Evolutionary conservation across 306 rosid genomes (phyloP), one percentile per base, ranked within the genome.

Genomic region (Rosa persica): DNA sequence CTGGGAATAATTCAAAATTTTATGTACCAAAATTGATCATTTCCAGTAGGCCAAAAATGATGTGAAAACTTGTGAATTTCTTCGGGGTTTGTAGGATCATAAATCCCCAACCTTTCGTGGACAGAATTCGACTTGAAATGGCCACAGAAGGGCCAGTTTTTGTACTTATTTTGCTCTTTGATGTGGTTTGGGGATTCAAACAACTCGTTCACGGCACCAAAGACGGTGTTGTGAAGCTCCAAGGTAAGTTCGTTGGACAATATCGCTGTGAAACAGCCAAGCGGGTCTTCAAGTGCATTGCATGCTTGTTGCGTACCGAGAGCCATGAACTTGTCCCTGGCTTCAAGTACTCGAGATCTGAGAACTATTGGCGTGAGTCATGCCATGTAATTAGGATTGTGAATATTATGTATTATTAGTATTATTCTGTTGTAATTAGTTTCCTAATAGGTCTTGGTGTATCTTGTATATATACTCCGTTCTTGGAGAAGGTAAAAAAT

Each of bases 31-130:
- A 78, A 70, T 0, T 12, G 48, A 8, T 55, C 16, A n/a, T 79
- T 82, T 43, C 86, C 82, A 22, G 64, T 5, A 10, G 88, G 82
- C 83, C 86, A 85, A 47, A 82, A 54, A 68, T 44, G 79, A 27
- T 76, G 74, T 1, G 85, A 52, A 73, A 82, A 82, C 12, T 36
- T 30, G 3, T 76, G 43, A 66, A n/a, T 51, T n/a, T 47, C 66
- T 49, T 73, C 60, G 1, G 54, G 58, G 65, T 51, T 64, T n/a
- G 61, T 13, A 0, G 77, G 64, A 44, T 82, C 73, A 3, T 72
- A 68, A 48, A 85, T 79, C 17, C 83, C 82, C 47, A 79, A 22
- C 75, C 67, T 30, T 65, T 81, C 77, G 38, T 69, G 70, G 39
- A 22, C 30, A 5, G 2, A 23, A 42, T 39, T 12, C 23, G 77